Percentiles rank a stretch among this genome's conserved stretches.
phyloP scores from a whole-genome alignment of 345 rosid species.

The Eucalyptus camaldulensis region DNA sequence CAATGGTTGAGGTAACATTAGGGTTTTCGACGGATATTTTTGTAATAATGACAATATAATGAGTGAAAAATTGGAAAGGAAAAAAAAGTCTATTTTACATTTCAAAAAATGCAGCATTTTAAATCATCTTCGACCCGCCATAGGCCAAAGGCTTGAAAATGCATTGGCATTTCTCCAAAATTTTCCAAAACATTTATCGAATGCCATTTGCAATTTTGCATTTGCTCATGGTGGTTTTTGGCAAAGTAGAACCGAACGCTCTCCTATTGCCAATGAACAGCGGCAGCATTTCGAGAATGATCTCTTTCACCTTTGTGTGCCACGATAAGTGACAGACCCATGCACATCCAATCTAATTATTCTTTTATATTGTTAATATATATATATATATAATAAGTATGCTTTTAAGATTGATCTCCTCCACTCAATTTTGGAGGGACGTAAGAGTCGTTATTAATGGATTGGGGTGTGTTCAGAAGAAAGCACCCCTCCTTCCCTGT shows the following conservation, averaged over 20 bases:
- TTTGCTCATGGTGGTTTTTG: not conserved
- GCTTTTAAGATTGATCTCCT: not conserved
- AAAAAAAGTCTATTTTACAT: too few relatives aligned
- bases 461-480: not conserved
- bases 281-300: not conserved
- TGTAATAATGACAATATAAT: too few relatives aligned
- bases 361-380: too few relatives aligned
- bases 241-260: not conserved
- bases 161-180: too few relatives aligned
- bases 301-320: not conserved
- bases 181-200: too few relatives aligned
- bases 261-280: not conserved
- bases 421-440: not conserved
- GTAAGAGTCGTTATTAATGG: not conserved
- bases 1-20: too few relatives aligned
- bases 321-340: not conserved
- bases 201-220: not conserved
- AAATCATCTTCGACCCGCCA: too few relatives aligned
- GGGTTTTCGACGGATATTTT: fast-evolving
- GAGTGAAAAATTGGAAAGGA: not conserved
- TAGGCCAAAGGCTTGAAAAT: too few relatives aligned
- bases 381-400: too few relatives aligned
- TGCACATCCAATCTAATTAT: not conserved
- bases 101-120: too few relatives aligned
- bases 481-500: not conserved